Percentiles rank a stretch among this genome's conserved stretches.
phyloP scores from a whole-genome alignment of 371 early-diverging fungal genomes.

The Dichotomocladium elegans region DNA sequence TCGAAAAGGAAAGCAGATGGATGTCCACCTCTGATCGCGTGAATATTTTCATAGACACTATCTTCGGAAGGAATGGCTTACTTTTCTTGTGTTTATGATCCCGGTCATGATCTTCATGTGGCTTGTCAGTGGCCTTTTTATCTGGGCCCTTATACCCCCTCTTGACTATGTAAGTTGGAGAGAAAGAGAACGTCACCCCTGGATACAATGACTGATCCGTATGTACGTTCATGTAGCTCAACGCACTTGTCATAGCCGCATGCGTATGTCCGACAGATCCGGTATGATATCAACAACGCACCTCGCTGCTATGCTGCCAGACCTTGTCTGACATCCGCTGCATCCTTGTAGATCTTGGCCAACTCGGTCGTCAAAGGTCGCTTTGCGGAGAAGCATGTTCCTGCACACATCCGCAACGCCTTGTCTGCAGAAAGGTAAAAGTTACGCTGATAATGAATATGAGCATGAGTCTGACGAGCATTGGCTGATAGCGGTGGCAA shows the following conservation, averaged over 20 bases:
- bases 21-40: too few species aligned
- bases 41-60: constrained; percentile 37
- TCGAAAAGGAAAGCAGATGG: neutral
- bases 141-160: constrained; percentile 64
- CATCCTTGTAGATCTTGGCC: constrained; percentile 65
- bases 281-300: too few species aligned
- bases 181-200: too few species aligned
- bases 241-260: constrained; percentile 79
- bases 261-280: constrained; percentile 97
- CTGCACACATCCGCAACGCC: constrained; percentile 81
- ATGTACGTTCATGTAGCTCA: constrained; percentile 44
- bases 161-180: constrained; percentile 64
- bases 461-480: too few species aligned
- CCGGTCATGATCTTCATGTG: constrained; percentile 91
- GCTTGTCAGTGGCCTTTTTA: constrained; percentile 68
- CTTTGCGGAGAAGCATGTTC: constrained; percentile 94
- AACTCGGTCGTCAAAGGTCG: constrained; percentile 95
- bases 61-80: constrained; percentile 56
- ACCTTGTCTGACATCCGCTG: neutral
- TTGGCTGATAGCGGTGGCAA: constrained; percentile 64
- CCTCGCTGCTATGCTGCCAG: too few species aligned
- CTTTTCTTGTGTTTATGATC: constrained; percentile 74
- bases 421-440: constrained; percentile 81
- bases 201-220: neutral
- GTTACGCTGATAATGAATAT: neutral